Conservation (phyloP, 441 rosid species). For the Cnidoscolus chayamansa region DNA sequence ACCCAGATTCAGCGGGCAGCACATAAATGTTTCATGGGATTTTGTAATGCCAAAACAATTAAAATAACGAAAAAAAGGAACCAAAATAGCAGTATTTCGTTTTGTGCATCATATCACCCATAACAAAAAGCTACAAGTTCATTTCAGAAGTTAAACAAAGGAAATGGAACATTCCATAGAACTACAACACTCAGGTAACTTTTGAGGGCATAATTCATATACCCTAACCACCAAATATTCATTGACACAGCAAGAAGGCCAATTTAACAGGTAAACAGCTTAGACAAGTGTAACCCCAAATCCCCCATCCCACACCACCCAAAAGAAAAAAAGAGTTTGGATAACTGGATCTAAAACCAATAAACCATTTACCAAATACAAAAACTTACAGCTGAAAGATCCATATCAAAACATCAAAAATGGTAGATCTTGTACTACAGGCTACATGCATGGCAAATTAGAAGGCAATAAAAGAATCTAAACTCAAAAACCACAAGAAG, state of each 20-base stretch:
- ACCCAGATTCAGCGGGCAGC: background rate
- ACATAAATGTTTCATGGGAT: background rate
- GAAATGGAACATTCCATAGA: slow-evolving; percentile 14
- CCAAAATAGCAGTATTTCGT: background rate
- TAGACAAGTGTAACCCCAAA: background rate
- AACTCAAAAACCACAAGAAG: background rate
- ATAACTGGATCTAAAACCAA: slow-evolving; percentile 5
- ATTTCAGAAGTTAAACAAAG: slow-evolving; percentile 4
- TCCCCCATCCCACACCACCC: background rate
- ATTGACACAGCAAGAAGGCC: background rate
- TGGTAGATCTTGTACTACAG: slow-evolving; percentile 5
- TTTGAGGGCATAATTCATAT: slow-evolving; percentile 18
- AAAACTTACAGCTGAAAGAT: background rate
- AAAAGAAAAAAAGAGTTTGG: background rate
- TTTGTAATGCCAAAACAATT: background rate
- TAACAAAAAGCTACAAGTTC: background rate
- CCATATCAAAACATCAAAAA: background rate
- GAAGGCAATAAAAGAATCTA: background rate
- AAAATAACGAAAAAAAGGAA: background rate
- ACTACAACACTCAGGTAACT: background rate
- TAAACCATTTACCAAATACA: background rate
- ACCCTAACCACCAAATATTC: slow-evolving; percentile 20
- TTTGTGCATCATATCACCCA: background rate
- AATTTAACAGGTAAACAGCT: background rate
- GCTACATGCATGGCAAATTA: background rate